Conservation (phyloP, 345 rosid genomes). For the Brassica incana region DNA sequence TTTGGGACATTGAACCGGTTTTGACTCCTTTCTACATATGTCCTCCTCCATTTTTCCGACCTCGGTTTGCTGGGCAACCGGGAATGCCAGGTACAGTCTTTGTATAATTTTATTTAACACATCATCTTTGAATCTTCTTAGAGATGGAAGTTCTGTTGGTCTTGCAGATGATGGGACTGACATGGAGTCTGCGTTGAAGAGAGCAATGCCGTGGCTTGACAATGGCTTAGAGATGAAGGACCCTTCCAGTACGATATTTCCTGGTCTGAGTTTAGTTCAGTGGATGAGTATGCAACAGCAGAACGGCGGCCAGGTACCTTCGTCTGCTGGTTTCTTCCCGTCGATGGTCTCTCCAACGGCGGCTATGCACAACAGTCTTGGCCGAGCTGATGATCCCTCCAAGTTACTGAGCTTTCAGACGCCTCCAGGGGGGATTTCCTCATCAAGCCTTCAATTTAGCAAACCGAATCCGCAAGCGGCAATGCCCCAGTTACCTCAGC, state of each 20-base stretch:
- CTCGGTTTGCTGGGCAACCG: constrained; percentile 73
- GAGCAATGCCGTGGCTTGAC: constrained; percentile 91
- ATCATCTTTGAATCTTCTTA: constrained; percentile 14
- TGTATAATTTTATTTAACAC: constrained; percentile 2
- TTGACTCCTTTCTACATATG: constrained; percentile 89
- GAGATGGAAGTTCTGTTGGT: background rate
- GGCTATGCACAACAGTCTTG: constrained; percentile 33
- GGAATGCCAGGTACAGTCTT: constrained; percentile 69
- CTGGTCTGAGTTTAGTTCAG: constrained; percentile 82
- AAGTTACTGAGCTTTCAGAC: constrained; percentile 44
- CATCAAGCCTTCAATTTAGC: constrained; percentile 41
- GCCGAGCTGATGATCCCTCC: constrained; percentile 39
- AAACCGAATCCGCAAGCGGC: constrained; percentile 30
- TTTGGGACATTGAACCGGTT: constrained; percentile 97
- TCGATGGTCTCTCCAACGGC: constrained; percentile 33
- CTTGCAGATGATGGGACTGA: constrained; percentile 78
- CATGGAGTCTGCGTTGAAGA: constrained; percentile 71
- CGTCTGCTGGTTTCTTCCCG: constrained; percentile 42
- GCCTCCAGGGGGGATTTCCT: constrained; percentile 35
- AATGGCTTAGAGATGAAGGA: constrained; percentile 75
- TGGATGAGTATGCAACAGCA: constrained; percentile 97
- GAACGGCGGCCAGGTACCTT: constrained; percentile 46
- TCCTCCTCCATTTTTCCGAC: constrained; percentile 88
- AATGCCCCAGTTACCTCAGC: constrained; percentile 44
- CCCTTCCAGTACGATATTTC: constrained; percentile 48